These are phyloP conservation scores for Pseudonitzschia multistriata DNA, from an alignment of 108 stramenopile species.

Conservation along the genomic window DNA sequence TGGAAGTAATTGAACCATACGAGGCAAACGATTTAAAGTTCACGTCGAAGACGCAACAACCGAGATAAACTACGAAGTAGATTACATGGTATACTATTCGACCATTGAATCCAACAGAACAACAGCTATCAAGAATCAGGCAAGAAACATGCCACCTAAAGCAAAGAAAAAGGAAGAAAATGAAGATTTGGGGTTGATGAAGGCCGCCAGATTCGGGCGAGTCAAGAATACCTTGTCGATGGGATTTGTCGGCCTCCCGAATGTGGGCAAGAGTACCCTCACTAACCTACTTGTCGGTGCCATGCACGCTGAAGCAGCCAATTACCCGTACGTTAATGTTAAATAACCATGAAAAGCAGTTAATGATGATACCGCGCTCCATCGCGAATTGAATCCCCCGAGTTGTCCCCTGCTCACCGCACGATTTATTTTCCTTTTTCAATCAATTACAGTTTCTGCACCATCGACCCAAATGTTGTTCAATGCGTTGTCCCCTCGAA, in stretches of 20 bases:
- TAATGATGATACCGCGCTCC: no score
- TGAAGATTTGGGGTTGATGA: slow-evolving; percentile 65
- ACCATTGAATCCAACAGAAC: background rate
- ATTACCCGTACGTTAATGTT: slow-evolving; percentile 51
- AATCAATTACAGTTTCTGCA: slow-evolving; percentile 90
- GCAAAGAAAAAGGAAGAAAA: slow-evolving; percentile 76
- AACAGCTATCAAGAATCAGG: background rate
- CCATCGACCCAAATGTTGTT: slow-evolving; percentile 98
- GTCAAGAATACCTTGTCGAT: slow-evolving; percentile 54
- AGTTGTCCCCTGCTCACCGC: no score
- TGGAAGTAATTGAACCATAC: background rate
- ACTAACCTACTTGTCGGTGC: slow-evolving; percentile 89
- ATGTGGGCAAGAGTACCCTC: slow-evolving; percentile 94
- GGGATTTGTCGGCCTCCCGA: slow-evolving; percentile 95
- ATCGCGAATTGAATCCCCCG: no score
- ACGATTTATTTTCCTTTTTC: slow-evolving; percentile 14
- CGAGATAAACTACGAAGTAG: background rate
- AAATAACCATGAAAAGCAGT: no score
- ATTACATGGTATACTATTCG: background rate
- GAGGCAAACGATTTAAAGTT: background rate
- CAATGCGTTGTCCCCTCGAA: slow-evolving; percentile 95
- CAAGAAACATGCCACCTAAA: slow-evolving; percentile 81
- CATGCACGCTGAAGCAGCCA: slow-evolving; percentile 84
- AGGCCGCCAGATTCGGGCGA: slow-evolving; percentile 64
- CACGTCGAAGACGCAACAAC: background rate